Percentiles rank a stretch among this genome's conserved stretches.
Conservation (phyloP, 1,284 basidiomycete genomes). For the Pseudozyma sp. region DNA sequence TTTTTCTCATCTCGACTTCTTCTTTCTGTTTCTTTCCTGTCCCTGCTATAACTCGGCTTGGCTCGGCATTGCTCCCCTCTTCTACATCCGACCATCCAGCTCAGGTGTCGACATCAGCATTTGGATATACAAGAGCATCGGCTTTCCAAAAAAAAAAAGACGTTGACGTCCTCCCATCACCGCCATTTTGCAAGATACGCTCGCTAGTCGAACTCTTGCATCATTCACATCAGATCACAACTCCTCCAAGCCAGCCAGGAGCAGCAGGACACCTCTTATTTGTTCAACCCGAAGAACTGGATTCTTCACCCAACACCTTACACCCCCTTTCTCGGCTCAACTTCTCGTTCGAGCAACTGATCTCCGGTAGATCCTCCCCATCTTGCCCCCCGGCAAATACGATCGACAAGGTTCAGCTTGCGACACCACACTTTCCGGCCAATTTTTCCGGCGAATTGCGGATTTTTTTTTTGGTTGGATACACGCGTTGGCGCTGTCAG, state of each 20-base stretch:
- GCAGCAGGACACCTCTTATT: background rate
- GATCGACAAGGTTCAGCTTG: background rate
- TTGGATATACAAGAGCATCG: background rate
- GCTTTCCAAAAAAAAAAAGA: background rate
- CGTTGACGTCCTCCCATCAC: background rate
- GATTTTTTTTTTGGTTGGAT: background rate
- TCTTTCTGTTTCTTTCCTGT: slow-evolving; percentile 8
- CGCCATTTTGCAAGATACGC: background rate
- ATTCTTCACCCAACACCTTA: slow-evolving; percentile 6
- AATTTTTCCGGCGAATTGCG: background rate
- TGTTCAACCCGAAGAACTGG: slow-evolving; percentile 9
- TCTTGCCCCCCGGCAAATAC: too few relatives aligned
- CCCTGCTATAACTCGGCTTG: slow-evolving; percentile 20
- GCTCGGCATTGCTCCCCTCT: background rate
- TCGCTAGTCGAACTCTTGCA: slow-evolving; percentile 15
- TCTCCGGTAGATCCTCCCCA: slow-evolving; percentile 21
- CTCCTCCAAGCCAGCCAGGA: background rate
- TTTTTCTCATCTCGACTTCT: slow-evolving; percentile 2
- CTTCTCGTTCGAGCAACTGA: background rate
- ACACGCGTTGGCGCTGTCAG: slow-evolving; percentile 21
- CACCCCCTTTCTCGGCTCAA: background rate
- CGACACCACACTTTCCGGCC: too few relatives aligned
- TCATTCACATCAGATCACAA: too few relatives aligned
- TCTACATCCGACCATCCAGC: background rate
- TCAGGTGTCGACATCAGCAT: too few relatives aligned